Conservation (phyloP, 2,329 filamentous ascomycete genomes). For the Mycocentrospora acerina region DNA sequence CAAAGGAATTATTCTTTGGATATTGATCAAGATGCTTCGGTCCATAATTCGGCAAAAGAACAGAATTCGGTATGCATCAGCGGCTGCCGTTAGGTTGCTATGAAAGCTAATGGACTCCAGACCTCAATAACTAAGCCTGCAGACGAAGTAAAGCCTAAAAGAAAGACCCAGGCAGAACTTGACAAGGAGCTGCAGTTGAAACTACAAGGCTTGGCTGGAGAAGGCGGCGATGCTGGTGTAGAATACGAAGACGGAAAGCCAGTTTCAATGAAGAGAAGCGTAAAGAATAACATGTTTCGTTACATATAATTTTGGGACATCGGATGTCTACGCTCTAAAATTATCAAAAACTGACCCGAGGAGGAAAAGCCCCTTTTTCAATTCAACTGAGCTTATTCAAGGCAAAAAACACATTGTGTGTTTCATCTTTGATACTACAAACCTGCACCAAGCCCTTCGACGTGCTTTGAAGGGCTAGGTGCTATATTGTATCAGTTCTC, state of each 20-base stretch:
- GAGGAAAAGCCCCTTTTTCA: too few species aligned
- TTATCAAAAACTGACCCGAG: too few species aligned
- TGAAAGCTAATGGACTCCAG: slow-evolving; percentile 6
- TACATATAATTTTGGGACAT: slow-evolving; percentile 54
- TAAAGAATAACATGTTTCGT: slow-evolving; percentile 76
- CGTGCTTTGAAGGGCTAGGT: too few species aligned
- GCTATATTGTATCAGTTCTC: too few species aligned
- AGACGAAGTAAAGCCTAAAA: slow-evolving; percentile 20
- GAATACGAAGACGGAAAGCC: slow-evolving; percentile 76
- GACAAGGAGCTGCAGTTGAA: slow-evolving; percentile 68
- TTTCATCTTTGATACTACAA: too few species aligned
- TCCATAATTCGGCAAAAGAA: not conserved
- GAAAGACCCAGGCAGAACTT: slow-evolving; percentile 62
- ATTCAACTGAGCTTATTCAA: too few species aligned
- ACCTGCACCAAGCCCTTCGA: too few species aligned
- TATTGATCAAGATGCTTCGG: not conserved
- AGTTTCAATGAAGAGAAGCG: slow-evolving; percentile 70
- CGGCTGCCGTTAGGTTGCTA: not conserved
- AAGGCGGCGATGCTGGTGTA: slow-evolving; percentile 69
- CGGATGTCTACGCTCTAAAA: too few species aligned
- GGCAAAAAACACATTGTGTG: too few species aligned
- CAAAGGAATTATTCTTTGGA: not conserved
- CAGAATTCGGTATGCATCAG: not conserved
- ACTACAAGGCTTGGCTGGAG: slow-evolving; percentile 67
- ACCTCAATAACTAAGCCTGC: slow-evolving; percentile 11